phyloP scores from a whole-genome alignment of 805 yeast genomes.

The Lipomyces sp. region DNA sequence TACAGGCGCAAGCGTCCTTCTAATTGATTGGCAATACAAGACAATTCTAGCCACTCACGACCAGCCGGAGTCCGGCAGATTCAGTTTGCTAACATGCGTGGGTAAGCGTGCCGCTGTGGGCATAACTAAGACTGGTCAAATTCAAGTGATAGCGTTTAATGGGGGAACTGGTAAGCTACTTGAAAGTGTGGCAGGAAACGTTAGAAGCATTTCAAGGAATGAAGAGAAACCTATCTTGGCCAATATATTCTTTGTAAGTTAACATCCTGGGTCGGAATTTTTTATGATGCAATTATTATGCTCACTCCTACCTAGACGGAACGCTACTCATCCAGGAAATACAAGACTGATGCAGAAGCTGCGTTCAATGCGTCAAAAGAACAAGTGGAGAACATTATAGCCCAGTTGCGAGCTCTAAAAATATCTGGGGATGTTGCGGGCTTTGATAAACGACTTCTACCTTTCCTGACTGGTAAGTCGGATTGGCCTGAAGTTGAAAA shows the following conservation, averaged over 20 bases:
- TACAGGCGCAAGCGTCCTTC: constrained; percentile 21
- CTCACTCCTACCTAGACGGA: constrained; percentile 9
- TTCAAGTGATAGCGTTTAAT: constrained; percentile 22
- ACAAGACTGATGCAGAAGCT: constrained; percentile 1
- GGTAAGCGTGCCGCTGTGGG: constrained; percentile 33
- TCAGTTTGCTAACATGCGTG: constrained; percentile 16
- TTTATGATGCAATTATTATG: background rate
- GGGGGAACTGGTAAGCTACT: constrained; percentile 31
- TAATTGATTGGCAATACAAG: constrained; percentile 33
- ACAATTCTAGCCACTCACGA: constrained; percentile 23
- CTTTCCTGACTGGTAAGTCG: constrained; percentile 15
- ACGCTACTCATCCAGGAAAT: constrained; percentile 13
- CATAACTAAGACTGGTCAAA: constrained; percentile 12
- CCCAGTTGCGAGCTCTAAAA: constrained; percentile 8
- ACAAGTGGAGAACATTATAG: constrained; percentile 8
- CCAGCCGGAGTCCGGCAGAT: constrained; percentile 4
- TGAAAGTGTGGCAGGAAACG: constrained; percentile 32
- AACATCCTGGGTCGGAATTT: background rate
- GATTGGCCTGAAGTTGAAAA: constrained; percentile 11
- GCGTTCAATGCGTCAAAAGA: background rate
- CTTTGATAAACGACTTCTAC: constrained; percentile 7
- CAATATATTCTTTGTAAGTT: constrained; percentile 24
- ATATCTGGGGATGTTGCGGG: constrained; percentile 9
- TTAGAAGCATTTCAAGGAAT: constrained; percentile 12
- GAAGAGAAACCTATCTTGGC: constrained; percentile 10